These are phyloP conservation scores for Aspergillus amoenus DNA, from an alignment of 2,329 filamentous ascomycete genomes.

Conservation along the genomic window DNA sequence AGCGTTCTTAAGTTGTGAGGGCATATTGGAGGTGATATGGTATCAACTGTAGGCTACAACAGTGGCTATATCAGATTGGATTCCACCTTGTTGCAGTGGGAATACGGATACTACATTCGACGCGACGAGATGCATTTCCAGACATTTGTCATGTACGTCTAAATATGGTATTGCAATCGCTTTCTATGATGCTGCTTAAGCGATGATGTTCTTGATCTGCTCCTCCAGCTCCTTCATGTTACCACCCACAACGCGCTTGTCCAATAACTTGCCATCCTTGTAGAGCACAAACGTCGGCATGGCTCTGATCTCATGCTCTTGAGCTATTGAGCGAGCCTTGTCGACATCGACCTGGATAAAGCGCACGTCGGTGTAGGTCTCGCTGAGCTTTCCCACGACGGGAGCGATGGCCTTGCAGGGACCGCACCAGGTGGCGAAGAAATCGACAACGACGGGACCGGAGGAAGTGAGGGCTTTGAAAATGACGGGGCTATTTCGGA, in stretches of 20 bases:
- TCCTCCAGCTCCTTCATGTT: slow-evolving; percentile 30
- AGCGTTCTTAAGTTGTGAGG: no score
- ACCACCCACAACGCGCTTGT: slow-evolving; percentile 28
- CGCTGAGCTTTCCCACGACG: slow-evolving; percentile 52
- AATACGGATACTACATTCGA: no score
- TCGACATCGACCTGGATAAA: slow-evolving; percentile 60
- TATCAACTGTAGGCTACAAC: no score
- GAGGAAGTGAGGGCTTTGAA: slow-evolving; percentile 51
- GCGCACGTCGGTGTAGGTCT: slow-evolving; percentile 49
- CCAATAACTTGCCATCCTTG: slow-evolving; percentile 38
- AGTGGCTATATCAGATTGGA: no score
- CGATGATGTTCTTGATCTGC: slow-evolving; percentile 23
- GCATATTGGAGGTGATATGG: no score
- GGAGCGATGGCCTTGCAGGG: slow-evolving; percentile 57
- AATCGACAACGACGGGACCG: slow-evolving; percentile 54
- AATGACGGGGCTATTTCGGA: slow-evolving; percentile 54
- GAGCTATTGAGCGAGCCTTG: slow-evolving; percentile 50
- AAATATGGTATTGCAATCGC: background rate
- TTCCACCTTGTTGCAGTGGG: no score
- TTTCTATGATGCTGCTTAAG: slow-evolving; percentile 2
- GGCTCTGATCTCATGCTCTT: slow-evolving; percentile 51
- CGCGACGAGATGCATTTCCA: no score
- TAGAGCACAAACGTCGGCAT: slow-evolving; percentile 44
- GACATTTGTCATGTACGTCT: background rate
- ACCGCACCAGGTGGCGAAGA: slow-evolving; percentile 58